Evolutionary conservation across 768 basidiomycete genomes (phyloP).

Genomic region (Termitomyces eurrhizus): DNA sequence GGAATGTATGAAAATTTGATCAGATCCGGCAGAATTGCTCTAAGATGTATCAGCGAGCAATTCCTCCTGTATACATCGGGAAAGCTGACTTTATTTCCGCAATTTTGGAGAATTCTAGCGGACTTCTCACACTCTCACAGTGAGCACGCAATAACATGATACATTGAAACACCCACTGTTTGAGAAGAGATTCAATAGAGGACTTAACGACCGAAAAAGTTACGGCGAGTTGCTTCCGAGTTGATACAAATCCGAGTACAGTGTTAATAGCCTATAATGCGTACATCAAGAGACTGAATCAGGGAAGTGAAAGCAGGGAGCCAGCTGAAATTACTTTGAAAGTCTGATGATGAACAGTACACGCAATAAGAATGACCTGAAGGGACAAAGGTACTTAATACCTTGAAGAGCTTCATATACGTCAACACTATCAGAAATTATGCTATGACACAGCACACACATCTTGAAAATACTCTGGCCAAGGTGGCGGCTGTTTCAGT

Average conservation of each 20-base stretch:
- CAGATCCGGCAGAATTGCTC: slow-evolving; percentile 77
- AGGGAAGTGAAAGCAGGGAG: not conserved
- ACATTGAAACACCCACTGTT: slow-evolving; percentile 45
- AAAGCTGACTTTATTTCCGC: slow-evolving; percentile 75
- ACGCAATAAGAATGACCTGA: not conserved
- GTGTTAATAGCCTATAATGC: slow-evolving; percentile 73
- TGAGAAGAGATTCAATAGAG: slow-evolving; percentile 79
- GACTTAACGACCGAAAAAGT: slow-evolving; percentile 72
- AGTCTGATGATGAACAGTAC: not conserved
- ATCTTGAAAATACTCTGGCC: slow-evolving; percentile 64
- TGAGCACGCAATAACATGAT: slow-evolving; percentile 1
- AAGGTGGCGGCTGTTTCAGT: slow-evolving; percentile 22
- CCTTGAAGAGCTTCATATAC: slow-evolving; percentile 25
- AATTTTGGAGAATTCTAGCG: slow-evolving; percentile 71
- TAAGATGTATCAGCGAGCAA: slow-evolving; percentile 20
- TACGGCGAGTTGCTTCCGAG: slow-evolving; percentile 73
- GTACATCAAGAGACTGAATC: not conserved
- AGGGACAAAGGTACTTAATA: not conserved
- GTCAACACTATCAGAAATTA: not conserved
- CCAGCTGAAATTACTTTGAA: slow-evolving; percentile 7
- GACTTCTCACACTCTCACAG: slow-evolving; percentile 44
- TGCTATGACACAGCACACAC: slow-evolving; percentile 21
- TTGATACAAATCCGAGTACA: slow-evolving; percentile 82
- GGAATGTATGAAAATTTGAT: slow-evolving; percentile 83
- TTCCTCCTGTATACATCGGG: not conserved